Base-by-base conservation (phyloP, 176 grass and related monocot genomes). In the Carex littledalei region DNA sequence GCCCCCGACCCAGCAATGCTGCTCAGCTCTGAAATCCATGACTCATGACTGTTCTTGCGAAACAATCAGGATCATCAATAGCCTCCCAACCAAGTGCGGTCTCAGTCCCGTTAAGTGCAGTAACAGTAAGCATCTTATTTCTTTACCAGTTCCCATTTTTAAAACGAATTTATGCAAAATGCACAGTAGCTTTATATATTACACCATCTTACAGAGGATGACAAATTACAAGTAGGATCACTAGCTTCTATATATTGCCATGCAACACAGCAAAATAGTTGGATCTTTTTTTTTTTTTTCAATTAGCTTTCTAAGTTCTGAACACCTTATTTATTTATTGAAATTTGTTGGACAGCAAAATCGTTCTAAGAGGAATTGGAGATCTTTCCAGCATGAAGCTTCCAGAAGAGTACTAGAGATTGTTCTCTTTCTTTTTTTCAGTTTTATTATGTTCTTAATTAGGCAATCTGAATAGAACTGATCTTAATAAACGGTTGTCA, bases 61-160 rank as follows among this genome's bases (percentile, higher is more conserved):
- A 49, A 84, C 94, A 26, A 77, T 96, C 74, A 37, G 79, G 37
- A 91, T 96, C 85, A 93, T 96, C 84, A 91, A 85, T 63, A 96
- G 89, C 91, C 89, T 93, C 63, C 91, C 94, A 1, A 72, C 89
- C 71, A 93, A 93, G 84, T 96, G 94, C 45, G 89, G 87, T 41
- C 91, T 96, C 62, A 50, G 68, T 56, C 49, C 74, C 41, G 81
- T 91, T 82, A 78, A 50, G 15, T 93, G 94, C 86, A 78, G 89
- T 91, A 89, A 91, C 84, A 78, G 93, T 91, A 90, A 92, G 88
- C 2, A 18, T 3, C 2, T 15, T 74, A 32, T 37, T 79, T 56
- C 35, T 43, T 41, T 17, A 6, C 31, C 5, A 20, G 14, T 60
- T 24, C 32, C 1, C 20, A n/a, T 43, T 43, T 70, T 18, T 37